Evolutionary conservation across 192 early-diverging fungal genomes (phyloP).

Genomic region (Linnemannia zychae): DNA sequence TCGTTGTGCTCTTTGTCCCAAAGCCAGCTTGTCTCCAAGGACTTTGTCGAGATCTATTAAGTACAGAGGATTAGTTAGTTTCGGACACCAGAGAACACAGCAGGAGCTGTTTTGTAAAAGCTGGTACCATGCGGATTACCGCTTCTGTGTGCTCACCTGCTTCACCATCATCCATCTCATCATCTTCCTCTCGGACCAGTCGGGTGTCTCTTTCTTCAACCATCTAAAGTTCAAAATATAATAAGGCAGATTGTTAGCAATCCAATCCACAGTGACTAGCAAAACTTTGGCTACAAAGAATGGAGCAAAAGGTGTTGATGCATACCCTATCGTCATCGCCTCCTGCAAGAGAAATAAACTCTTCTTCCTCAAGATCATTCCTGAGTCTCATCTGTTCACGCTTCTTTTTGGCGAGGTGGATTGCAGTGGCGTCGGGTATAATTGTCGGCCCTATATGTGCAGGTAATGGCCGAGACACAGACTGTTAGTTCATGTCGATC

Average conservation of each 20-base stretch:
- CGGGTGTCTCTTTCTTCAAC: constrained; percentile 50
- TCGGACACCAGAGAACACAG: neutral
- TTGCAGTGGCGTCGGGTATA: constrained; percentile 66
- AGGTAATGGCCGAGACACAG: neutral
- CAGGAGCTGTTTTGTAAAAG: neutral
- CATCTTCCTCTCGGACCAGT: constrained; percentile 70
- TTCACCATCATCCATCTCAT: constrained; percentile 67
- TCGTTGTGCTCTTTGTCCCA: constrained; percentile 62
- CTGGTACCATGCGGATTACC: neutral
- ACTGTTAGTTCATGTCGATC: neutral
- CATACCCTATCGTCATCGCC: constrained; percentile 49
- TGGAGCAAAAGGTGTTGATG: neutral
- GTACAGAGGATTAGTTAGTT: neutral
- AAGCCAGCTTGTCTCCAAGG: constrained; percentile 60
- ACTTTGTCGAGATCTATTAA: constrained; percentile 64
- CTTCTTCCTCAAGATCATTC: constrained; percentile 36
- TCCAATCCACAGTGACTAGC: neutral
- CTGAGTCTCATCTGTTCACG: constrained; percentile 64
- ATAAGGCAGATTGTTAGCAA: neutral
- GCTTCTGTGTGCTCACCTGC: constrained; percentile 51
- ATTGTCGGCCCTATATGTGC: constrained; percentile 24
- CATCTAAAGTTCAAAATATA: constrained; percentile 6
- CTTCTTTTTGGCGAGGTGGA: constrained; percentile 68
- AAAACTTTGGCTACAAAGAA: neutral
- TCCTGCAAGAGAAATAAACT: constrained; percentile 58